A percentile compares a stretch with the other conserved stretches of the same genome.
Conservation (phyloP, 2,329 filamentous ascomycete genomes). For the Xylariaceae sp. region DNA sequence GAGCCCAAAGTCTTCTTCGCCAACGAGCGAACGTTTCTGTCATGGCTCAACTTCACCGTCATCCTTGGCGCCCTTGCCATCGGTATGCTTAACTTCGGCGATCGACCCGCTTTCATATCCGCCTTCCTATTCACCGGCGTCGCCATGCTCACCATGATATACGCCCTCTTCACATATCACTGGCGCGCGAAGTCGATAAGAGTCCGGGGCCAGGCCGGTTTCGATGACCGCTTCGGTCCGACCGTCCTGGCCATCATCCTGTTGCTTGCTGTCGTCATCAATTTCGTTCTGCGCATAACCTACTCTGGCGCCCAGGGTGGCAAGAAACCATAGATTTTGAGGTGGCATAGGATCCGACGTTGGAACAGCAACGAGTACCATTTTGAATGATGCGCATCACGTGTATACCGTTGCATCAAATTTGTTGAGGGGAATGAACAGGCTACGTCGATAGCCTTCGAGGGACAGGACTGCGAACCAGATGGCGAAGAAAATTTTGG, state of each 20-base stretch:
- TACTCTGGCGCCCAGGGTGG: constrained; percentile 38
- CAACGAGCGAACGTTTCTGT: constrained; percentile 98
- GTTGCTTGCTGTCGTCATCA: constrained; percentile 85
- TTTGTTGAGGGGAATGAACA: neutral
- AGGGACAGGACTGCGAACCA: neutral
- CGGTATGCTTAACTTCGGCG: constrained; percentile 96
- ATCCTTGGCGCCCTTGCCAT: constrained; percentile 95
- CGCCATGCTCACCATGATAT: constrained; percentile 91
- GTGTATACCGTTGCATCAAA: neutral
- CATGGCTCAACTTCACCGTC: constrained; percentile 99
- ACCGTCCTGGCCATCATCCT: constrained; percentile 84
- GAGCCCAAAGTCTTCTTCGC: constrained; percentile 99
- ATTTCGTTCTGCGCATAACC: constrained; percentile 78
- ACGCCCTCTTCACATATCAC: constrained; percentile 91
- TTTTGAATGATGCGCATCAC: neutral
- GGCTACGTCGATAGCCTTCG: neutral
- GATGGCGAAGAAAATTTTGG: neutral
- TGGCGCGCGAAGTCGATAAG: constrained; percentile 94
- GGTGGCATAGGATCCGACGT: neutral
- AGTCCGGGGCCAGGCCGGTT: constrained; percentile 85
- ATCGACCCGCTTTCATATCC: constrained; percentile 87
- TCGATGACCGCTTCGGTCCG: constrained; percentile 92
- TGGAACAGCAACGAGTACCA: neutral
- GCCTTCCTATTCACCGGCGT: constrained; percentile 92
- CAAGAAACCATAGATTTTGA: constrained; percentile 27